A percentile compares a stretch with the other conserved stretches of the same genome.
Evolutionary conservation across 2,329 filamentous ascomycete genomes (phyloP).

Genomic region (Sporothrix phasma): DNA sequence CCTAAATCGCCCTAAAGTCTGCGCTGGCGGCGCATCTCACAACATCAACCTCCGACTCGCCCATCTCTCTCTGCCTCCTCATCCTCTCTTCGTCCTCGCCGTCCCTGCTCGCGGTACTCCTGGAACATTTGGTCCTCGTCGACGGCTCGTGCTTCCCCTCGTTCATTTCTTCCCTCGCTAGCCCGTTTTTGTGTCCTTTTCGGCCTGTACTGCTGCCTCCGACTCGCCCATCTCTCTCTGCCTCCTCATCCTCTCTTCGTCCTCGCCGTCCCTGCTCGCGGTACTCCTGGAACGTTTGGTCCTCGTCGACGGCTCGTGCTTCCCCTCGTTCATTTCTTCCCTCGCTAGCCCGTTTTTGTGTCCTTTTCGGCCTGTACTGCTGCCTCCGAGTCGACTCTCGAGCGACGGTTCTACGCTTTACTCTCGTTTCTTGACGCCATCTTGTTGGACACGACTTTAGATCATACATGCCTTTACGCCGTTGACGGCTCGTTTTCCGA

Average conservation of each 20-base stretch:
- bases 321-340: neutral
- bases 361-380: neutral
- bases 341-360: neutral
- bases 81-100: neutral
- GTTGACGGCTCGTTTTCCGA: neutral
- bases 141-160: neutral
- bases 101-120: neutral
- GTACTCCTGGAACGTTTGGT: neutral
- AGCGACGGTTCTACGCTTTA: neutral
- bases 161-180: neutral
- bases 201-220: neutral
- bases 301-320: neutral
- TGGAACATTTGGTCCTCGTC: neutral
- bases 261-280: neutral
- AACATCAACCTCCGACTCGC: neutral
- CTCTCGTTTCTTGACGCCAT: neutral
- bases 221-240: neutral
- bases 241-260: neutral
- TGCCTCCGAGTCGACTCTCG: neutral
- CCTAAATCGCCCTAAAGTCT: constrained; percentile 2
- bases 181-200: neutral
- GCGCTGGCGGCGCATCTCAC: constrained; percentile 10
- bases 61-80: constrained; percentile 3
- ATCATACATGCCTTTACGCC: neutral
- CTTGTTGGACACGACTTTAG: neutral